Evolutionary conservation across 2,329 filamentous ascomycete species (phyloP), one percentile per base, ranked within the genome.

Genomic region (Simplicillium aogashimaense): DNA sequence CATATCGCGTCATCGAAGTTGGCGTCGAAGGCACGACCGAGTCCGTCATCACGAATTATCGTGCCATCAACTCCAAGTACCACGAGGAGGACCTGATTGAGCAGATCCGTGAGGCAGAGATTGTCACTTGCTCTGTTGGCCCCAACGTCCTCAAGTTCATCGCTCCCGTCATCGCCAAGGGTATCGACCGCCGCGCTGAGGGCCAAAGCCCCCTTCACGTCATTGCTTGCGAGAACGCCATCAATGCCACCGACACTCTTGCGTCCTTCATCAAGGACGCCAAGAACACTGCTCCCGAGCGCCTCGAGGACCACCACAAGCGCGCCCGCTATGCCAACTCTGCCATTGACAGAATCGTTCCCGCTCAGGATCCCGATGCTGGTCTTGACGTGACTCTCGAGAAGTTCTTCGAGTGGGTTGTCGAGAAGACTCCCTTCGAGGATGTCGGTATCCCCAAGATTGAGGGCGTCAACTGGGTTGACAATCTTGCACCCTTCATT

Each of bases 351-450:
- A 86, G 92, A 45, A 98, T 98, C 59, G 92, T 97, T 17, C 92
- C 92, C 12, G 86, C 87, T 34, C 92, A 97, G 67, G 81, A 87
- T 45, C 67, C 78, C 38, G 69, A 86, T 53, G 77, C 82, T 17
- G 88, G 88, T 41, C 75, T 98, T 35, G 81, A 95, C 56, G 92
- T 98, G 50, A 89, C 83, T 55, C 88, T 98, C 36, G 92, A 98
- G 74, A 92, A 92, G 68, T 98, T 97, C 74, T 95, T 86, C 69
- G 92, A 98, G 70, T 98, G 92, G 92, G 90, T 92, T 31, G 89
- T 98, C 38, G 92, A 98, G 59, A 70, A 78, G 59, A 83, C 78
- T 35, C 90, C 90, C 2, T 95, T 97, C 64, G 73, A 81, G 48
- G 76, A 81, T 47, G 67, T 74, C 46, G 61, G 61, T 28, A 58